Evolutionary conservation across 441 rosid species (phyloP).

Genomic region (Viola pubescens): DNA sequence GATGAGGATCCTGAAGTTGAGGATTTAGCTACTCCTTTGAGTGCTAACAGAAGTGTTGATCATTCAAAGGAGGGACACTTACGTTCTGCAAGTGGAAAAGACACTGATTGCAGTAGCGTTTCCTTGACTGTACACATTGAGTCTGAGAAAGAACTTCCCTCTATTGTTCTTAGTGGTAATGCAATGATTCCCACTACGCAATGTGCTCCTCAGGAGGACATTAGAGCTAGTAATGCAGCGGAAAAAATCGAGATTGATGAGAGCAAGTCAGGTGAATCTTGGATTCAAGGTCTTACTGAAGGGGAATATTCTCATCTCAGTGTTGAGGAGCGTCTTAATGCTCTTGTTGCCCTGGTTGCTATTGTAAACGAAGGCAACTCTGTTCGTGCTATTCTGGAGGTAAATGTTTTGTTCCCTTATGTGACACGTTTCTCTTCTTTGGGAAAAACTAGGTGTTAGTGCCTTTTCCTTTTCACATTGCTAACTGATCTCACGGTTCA

Average conservation of each 20-base stretch:
- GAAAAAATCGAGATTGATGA: constrained; percentile 66
- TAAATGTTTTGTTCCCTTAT: constrained; percentile 25
- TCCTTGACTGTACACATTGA: constrained; percentile 26
- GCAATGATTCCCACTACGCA: constrained; percentile 28
- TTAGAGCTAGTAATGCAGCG: constrained; percentile 27
- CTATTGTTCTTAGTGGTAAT: constrained; percentile 35
- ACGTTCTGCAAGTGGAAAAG: constrained; percentile 38
- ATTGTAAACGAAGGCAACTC: constrained; percentile 92
- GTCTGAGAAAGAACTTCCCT: constrained; percentile 28
- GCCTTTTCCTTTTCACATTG: background rate
- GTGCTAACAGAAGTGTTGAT: constrained; percentile 35
- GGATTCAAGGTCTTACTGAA: constrained; percentile 95
- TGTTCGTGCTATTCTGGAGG: constrained; percentile 90
- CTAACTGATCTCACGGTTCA: constrained; percentile 22
- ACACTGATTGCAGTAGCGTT: constrained; percentile 25
- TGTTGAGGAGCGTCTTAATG: constrained; percentile 95
- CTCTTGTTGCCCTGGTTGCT: constrained; percentile 81
- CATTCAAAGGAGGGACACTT: constrained; percentile 32
- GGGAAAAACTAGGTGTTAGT: constrained; percentile 1
- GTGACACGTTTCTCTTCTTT: constrained; percentile 13
- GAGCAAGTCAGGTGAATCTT: constrained; percentile 68
- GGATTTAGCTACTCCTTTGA: constrained; percentile 51
- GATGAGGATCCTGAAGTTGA: constrained; percentile 95
- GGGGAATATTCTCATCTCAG: constrained; percentile 90
- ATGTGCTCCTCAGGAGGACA: constrained; percentile 29